Evolutionary conservation across 768 basidiomycete species (phyloP).

Genomic region (Leucocoprinus sp.): DNA sequence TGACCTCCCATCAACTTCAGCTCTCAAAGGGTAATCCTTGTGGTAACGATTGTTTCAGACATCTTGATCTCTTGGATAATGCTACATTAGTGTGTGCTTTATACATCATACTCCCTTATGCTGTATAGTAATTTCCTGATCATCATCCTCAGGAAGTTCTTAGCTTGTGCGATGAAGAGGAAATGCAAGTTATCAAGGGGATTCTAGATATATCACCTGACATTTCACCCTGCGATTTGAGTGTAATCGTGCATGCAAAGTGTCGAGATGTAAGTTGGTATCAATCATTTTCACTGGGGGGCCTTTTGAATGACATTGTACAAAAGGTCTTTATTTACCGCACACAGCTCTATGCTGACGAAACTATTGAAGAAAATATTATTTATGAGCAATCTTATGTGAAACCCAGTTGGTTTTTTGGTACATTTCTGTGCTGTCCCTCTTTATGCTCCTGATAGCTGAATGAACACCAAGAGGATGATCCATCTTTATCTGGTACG

Average conservation of each 20-base stretch:
- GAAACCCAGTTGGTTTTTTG: not conserved
- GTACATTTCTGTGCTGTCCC: not conserved
- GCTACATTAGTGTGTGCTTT: not conserved
- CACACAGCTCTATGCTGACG: constrained; percentile 13
- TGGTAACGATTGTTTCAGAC: constrained; percentile 7
- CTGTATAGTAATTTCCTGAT: not conserved
- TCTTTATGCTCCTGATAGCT: not conserved
- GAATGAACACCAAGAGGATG: not conserved
- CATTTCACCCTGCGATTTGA: constrained; percentile 44
- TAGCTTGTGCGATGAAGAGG: constrained; percentile 29
- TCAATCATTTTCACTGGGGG: too few species aligned
- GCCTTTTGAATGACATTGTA: not conserved
- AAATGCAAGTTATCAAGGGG: constrained; percentile 29
- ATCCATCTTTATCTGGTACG: not conserved
- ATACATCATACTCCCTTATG: not conserved
- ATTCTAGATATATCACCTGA: constrained; percentile 38
- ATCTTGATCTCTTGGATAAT: constrained; percentile 3
- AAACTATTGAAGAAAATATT: constrained; percentile 4
- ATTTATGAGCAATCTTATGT: not conserved
- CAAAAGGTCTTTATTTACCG: constrained; percentile 22
- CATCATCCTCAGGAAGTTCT: constrained; percentile 12
- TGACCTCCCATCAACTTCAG: not conserved
- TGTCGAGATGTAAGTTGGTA: constrained; percentile 43
- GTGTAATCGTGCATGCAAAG: constrained; percentile 45
- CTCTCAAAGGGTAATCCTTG: constrained; percentile 6